These are phyloP conservation scores for Boletus rubroflammeus DNA, from an alignment of 768 basidiomycete genomes.

Conservation along the genomic window DNA sequence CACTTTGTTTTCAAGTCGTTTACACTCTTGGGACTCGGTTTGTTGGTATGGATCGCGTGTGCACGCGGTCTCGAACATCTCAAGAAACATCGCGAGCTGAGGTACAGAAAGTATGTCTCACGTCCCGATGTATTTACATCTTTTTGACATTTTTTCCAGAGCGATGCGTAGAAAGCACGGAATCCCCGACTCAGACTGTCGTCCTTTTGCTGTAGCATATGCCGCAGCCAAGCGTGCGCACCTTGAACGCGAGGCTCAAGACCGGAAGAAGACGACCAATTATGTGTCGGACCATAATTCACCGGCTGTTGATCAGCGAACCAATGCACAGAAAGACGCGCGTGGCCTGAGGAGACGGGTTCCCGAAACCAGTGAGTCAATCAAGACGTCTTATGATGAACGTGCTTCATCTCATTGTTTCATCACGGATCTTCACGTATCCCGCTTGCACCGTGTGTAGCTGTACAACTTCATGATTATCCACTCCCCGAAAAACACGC, in stretches of 20 bases:
- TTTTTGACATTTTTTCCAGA: slow-evolving; percentile 36
- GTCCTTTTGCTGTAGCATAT: slow-evolving; percentile 87
- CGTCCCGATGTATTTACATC: not conserved
- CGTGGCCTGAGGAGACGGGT: slow-evolving; percentile 39
- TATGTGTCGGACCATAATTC: slow-evolving; percentile 23
- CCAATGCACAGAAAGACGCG: slow-evolving; percentile 34
- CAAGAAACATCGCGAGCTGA: slow-evolving; percentile 58
- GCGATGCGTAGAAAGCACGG: slow-evolving; percentile 74
- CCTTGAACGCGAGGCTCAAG: slow-evolving; percentile 48
- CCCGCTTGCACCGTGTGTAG: slow-evolving; percentile 22
- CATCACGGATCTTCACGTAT: slow-evolving; percentile 21
- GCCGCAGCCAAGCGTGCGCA: slow-evolving; percentile 60
- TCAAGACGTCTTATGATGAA: slow-evolving; percentile 17
- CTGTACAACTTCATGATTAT: slow-evolving; percentile 16
- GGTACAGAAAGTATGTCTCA: slow-evolving; percentile 57
- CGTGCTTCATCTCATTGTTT: slow-evolving; percentile 27
- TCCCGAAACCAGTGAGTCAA: slow-evolving; percentile 46
- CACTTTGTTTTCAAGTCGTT: slow-evolving; percentile 37
- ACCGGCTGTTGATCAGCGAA: slow-evolving; percentile 26
- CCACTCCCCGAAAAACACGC: slow-evolving; percentile 17
- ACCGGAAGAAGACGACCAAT: slow-evolving; percentile 33
- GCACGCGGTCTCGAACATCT: slow-evolving; percentile 44
- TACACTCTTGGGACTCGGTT: slow-evolving; percentile 34
- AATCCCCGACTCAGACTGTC: slow-evolving; percentile 77
- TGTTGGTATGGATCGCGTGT: slow-evolving; percentile 32